Evolutionary conservation across 768 basidiomycete species (phyloP).

Genomic region (Megacollybia marginata): DNA sequence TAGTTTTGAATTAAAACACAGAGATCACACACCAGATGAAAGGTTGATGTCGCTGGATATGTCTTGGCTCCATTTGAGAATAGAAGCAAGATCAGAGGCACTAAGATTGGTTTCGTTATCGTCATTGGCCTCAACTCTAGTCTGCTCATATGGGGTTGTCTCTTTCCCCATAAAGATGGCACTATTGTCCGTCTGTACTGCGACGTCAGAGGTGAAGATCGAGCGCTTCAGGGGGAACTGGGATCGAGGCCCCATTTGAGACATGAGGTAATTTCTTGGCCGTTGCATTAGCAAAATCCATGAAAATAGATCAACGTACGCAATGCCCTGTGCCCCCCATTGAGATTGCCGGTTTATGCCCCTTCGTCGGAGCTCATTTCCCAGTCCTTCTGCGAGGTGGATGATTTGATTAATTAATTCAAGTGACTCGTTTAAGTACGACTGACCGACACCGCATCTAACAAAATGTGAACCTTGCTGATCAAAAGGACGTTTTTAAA

Average conservation of each 20-base stretch:
- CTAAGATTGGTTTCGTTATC: conserved; percentile 52
- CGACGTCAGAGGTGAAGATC: conserved; percentile 51
- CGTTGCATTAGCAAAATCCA: neutral
- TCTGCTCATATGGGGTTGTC: conserved; percentile 19
- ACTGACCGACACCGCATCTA: neutral
- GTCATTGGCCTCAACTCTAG: conserved; percentile 30
- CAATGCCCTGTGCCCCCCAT: conserved; percentile 70
- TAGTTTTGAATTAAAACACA: neutral
- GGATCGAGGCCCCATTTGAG: conserved; percentile 35
- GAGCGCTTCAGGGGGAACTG: conserved; percentile 45
- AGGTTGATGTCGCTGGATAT: conserved; percentile 70
- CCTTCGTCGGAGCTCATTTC: conserved; percentile 58
- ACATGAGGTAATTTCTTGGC: conserved; percentile 42
- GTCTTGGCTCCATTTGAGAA: conserved; percentile 69
- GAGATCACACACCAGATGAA: conserved; percentile 37
- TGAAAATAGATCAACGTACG: conserved; percentile 31
- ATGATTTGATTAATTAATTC: conserved; percentile 16
- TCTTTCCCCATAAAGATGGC: conserved; percentile 17
- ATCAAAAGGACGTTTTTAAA: neutral
- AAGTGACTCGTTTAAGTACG: neutral
- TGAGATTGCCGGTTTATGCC: conserved; percentile 60
- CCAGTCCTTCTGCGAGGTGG: conserved; percentile 39
- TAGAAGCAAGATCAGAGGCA: conserved; percentile 57
- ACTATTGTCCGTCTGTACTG: conserved; percentile 51
- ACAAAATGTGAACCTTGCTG: neutral